These are phyloP conservation scores for Brassica cretica DNA, from an alignment of 345 rosid species.

Conservation along the genomic window DNA sequence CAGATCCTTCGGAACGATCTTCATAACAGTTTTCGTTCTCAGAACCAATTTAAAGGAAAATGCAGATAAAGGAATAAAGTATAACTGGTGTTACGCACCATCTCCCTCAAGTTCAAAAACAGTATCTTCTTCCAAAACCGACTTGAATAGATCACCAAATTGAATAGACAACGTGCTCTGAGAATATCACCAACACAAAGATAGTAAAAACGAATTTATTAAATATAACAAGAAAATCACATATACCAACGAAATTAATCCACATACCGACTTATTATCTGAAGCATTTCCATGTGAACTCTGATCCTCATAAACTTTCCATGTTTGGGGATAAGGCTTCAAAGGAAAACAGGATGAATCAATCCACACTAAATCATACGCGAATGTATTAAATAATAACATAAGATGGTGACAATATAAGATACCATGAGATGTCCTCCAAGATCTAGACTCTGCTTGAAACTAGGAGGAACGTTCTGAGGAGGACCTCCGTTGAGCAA, in stretches of 20 bases:
- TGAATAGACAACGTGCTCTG: slow-evolving; percentile 83
- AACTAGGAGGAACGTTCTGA: slow-evolving; percentile 71
- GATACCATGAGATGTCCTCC: slow-evolving; percentile 87
- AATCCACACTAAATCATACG: slow-evolving; percentile 12
- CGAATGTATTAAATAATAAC: background rate
- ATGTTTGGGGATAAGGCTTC: slow-evolving; percentile 65
- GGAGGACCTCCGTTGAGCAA: slow-evolving; percentile 71
- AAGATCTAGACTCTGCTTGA: slow-evolving; percentile 76
- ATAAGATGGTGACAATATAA: slow-evolving; percentile 21
- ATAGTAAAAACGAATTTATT: background rate
- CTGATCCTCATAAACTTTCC: slow-evolving; percentile 75
- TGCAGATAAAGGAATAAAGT: background rate
- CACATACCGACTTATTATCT: slow-evolving; percentile 69
- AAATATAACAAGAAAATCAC: background rate
- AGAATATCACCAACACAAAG: slow-evolving; percentile 31
- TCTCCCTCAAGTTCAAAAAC: slow-evolving; percentile 53
- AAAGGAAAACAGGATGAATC: slow-evolving; percentile 25
- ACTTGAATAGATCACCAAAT: slow-evolving; percentile 83
- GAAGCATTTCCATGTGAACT: slow-evolving; percentile 40
- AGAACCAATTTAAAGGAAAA: slow-evolving; percentile 2
- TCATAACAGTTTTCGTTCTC: slow-evolving; percentile 17
- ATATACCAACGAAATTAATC: slow-evolving; percentile 12
- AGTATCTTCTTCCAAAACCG: slow-evolving; percentile 87
- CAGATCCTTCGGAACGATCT: slow-evolving; percentile 54
- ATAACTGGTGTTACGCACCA: slow-evolving; percentile 47